Conservation (phyloP, 106 monocot genomes). For the Acorus gramineus region DNA sequence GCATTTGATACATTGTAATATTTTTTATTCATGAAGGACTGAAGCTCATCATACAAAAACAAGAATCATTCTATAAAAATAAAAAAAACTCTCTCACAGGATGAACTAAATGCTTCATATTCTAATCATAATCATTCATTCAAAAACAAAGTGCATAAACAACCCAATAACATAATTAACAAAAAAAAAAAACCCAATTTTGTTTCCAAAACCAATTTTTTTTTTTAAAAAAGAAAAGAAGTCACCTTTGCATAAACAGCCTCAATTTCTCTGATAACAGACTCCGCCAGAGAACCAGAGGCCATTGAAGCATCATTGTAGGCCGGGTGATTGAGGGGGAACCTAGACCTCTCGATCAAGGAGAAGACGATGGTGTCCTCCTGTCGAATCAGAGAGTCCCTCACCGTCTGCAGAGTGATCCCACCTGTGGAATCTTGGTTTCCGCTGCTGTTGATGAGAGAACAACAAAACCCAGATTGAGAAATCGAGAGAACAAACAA, state of each 20-base stretch:
- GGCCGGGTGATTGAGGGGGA: constrained; percentile 38
- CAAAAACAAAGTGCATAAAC: too few relatives aligned
- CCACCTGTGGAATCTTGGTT: not conserved
- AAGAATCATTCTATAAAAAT: too few relatives aligned
- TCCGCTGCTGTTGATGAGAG: not conserved
- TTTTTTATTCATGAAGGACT: too few relatives aligned
- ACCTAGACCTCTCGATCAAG: constrained; percentile 60
- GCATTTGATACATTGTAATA: too few relatives aligned
- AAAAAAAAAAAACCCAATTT: too few relatives aligned
- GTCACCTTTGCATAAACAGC: constrained; percentile 55
- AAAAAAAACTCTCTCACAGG: too few relatives aligned
- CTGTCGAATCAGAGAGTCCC: constrained; percentile 50
- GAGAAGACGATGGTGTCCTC: constrained; percentile 88
- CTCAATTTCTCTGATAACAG: constrained; percentile 53
- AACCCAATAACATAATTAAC: too few relatives aligned
- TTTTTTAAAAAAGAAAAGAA: not conserved
- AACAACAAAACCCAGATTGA: not conserved
- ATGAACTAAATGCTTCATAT: too few relatives aligned
- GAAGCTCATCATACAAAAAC: too few relatives aligned
- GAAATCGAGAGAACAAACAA: not conserved
- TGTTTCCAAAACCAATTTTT: too few relatives aligned
- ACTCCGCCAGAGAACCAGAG: constrained; percentile 29
- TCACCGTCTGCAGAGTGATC: constrained; percentile 43
- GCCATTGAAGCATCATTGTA: constrained; percentile 28
- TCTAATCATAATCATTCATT: too few relatives aligned